phyloP scores from a whole-genome alignment of 73 alveolate species.

The Symbiodinium pilosum region DNA sequence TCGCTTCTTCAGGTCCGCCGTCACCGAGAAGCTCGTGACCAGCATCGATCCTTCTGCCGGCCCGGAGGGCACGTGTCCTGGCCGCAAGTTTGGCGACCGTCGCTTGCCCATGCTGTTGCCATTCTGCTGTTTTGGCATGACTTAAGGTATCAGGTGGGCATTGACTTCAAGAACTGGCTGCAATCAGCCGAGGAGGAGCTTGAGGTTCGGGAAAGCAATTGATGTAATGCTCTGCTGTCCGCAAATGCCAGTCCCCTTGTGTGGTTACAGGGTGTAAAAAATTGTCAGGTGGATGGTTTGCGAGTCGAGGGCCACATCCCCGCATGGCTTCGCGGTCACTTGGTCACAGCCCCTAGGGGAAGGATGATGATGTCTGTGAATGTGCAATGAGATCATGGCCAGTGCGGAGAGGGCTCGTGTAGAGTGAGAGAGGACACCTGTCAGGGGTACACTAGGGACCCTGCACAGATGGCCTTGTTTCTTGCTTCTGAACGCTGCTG shows the following conservation, averaged over 20 bases:
- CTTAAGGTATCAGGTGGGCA: conserved; percentile 84
- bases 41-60: conserved; percentile 80
- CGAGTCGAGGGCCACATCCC: conserved; percentile 82
- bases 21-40: conserved; percentile 56
- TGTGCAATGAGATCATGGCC: no score
- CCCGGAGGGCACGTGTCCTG: conserved; percentile 82
- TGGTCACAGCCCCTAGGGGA: conserved; percentile 9
- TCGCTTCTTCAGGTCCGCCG: conserved; percentile 44
- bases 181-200: conserved; percentile 83
- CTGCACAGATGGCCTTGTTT: no score
- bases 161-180: conserved; percentile 92
- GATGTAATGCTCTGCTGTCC: no score
- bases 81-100: neutral
- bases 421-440: no score
- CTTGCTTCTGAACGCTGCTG: no score
- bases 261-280: no score
- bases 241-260: no score
- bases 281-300: conserved; percentile 50
- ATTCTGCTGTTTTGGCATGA: no score
- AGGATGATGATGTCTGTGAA: no score
- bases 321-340: conserved; percentile 77
- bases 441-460: no score
- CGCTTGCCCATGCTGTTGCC: neutral
- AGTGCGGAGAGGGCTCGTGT: no score
- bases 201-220: no score